Evolutionary conservation across 768 basidiomycete species (phyloP), one percentile per base, ranked within the genome.

Genomic region (Pleurotus citrinopileatus): DNA sequence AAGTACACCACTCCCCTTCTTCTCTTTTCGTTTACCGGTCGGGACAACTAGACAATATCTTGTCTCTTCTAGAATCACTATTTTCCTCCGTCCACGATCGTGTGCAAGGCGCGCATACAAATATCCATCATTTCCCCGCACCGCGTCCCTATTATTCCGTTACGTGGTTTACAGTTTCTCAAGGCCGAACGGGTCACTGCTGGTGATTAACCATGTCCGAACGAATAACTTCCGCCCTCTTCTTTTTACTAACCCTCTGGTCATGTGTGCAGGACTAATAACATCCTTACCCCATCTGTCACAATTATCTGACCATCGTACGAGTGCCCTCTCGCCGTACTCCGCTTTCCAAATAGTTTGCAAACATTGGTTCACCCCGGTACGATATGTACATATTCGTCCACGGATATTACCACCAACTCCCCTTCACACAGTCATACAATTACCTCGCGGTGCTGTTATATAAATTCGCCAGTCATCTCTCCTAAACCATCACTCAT

Each of bases 141-240:
- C 7, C 45, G 22, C 19, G 34, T 37, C 34, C 34, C 34, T 51
- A 48, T 48, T 48, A 13, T 32, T 48, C 46, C 46, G 46, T 29
- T 6, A 23, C 48, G 27, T 22, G 28, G 34, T 22, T 22, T 36
- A 20, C 28, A 17, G 28, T 27, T 47, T 28, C 48, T 51, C 29
- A 37, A 51, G 20, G 17, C 34, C 25, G 29, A 37, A 15, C 48
- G 48, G 48, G 34, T 51, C 34, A 23, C 48, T 51, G 32, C 23
- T 22, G 34, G 34, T 51, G 37, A 51, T 51, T 51, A 51, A 36
- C 48, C 48, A 17, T 37, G 48, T 51, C 48, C 48, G 48, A 51
- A 37, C 29, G 34, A 36, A 51, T 51, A 32, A 40, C 48, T 15
- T 37, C 48, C 48, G 48, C 19, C 48, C 29, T 51, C 34, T 37